A percentile compares a stretch with the other conserved stretches of the same genome.
These are phyloP conservation scores for Crataegus laevigata DNA, from an alignment of 306 rosid genomes.

Conservation along the genomic window DNA sequence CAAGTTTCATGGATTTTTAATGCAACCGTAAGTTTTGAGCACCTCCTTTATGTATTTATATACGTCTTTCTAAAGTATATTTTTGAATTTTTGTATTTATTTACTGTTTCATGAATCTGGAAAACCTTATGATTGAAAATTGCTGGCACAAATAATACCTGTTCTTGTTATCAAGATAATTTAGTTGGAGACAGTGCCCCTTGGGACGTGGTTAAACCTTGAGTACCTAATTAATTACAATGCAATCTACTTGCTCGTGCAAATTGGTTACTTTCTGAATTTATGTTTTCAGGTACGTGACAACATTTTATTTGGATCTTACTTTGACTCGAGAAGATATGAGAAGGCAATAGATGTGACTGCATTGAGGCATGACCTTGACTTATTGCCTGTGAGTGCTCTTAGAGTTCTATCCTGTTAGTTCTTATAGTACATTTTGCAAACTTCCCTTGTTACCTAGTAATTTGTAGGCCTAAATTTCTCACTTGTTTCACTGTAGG, in stretches of 20 bases:
- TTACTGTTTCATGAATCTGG: background rate
- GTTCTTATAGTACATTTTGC: background rate
- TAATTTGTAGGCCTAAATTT: background rate
- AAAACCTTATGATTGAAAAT: background rate
- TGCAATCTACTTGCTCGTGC: background rate
- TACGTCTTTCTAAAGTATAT: background rate
- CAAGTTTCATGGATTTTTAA: conserved; percentile 50
- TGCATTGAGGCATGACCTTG: conserved; percentile 40
- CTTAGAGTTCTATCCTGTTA: background rate
- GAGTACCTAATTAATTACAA: background rate
- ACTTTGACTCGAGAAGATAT: conserved; percentile 29
- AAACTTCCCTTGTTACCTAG: background rate
- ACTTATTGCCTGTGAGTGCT: conserved; percentile 35
- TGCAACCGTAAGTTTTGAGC: conserved; percentile 34
- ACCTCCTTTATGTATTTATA: background rate
- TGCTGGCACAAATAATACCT: background rate
- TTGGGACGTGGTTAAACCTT: background rate
- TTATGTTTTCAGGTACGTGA: conserved; percentile 37
- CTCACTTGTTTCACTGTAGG: conserved; percentile 29
- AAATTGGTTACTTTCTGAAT: background rate
- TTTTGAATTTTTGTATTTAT: background rate
- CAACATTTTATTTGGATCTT: conserved; percentile 45
- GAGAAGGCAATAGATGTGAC: conserved; percentile 40
- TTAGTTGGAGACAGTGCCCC: background rate
- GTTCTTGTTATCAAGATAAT: background rate